phyloP scores from a whole-genome alignment of 192 early-diverging fungal genomes.

The Entomortierella beljakovae region DNA sequence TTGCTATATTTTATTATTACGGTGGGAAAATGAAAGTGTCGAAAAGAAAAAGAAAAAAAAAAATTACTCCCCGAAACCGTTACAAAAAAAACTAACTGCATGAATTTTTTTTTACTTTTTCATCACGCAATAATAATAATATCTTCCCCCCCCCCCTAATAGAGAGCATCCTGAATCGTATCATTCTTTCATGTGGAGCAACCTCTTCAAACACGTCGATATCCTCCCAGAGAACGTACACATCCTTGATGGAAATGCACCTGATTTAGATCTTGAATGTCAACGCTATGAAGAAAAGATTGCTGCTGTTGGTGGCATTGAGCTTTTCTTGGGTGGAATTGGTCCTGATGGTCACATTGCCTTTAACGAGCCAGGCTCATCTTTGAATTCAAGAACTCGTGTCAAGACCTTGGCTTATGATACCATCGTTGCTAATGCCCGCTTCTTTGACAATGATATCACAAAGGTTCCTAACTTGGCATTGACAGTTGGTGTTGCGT shows the following conservation, averaged over 20 bases:
- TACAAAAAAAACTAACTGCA: not conserved
- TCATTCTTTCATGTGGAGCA: slow-evolving; percentile 92
- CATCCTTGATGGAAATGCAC: slow-evolving; percentile 86
- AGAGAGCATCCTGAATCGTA: slow-evolving; percentile 88
- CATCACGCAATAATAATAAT: not conserved
- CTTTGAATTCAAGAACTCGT: slow-evolving; percentile 80
- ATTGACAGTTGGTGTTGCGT: slow-evolving; percentile 87
- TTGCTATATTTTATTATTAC: not conserved
- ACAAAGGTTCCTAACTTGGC: slow-evolving; percentile 87
- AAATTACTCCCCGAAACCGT: too few species aligned
- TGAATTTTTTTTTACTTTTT: slow-evolving; percentile 17
- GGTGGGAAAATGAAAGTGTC: slow-evolving; percentile 6
- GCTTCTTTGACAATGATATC: slow-evolving; percentile 88
- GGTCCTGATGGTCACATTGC: slow-evolving; percentile 94
- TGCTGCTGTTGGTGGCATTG: slow-evolving; percentile 80
- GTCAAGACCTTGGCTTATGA: slow-evolving; percentile 91
- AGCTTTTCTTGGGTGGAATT: slow-evolving; percentile 89
- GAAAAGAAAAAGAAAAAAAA: too few species aligned
- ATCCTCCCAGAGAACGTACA: slow-evolving; percentile 86
- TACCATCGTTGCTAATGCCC: slow-evolving; percentile 86
- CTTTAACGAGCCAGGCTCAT: slow-evolving; percentile 92
- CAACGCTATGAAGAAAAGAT: slow-evolving; percentile 83
- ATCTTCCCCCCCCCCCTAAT: not conserved
- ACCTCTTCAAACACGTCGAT: slow-evolving; percentile 88
- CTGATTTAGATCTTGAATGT: slow-evolving; percentile 84